Percentiles rank a stretch among this genome's conserved stretches.
phyloP scores from a whole-genome alignment of 345 rosid species.

The Moringa oleifera region DNA sequence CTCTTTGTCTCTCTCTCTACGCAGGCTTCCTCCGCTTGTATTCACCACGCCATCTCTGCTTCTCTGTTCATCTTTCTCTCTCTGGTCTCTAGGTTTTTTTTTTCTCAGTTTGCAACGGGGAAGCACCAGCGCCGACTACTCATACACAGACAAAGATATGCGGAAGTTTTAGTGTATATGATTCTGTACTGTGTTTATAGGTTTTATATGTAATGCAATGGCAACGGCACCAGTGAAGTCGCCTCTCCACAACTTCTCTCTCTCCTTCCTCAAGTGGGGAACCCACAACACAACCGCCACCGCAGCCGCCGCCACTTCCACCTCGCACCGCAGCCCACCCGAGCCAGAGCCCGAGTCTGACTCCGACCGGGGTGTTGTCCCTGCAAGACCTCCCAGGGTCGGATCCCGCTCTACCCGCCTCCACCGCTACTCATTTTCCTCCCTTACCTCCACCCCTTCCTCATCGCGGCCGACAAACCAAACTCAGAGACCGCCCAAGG shows the following conservation, averaged over 20 bases:
- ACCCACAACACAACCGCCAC: conserved; percentile 15
- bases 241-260: conserved; percentile 66
- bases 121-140: background rate
- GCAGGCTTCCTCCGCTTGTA: background rate
- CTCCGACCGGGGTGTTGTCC: conserved; percentile 21
- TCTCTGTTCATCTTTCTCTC: background rate
- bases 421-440: conserved; percentile 41
- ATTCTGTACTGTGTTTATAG: background rate
- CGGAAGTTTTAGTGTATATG: background rate
- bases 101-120: background rate
- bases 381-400: conserved; percentile 28
- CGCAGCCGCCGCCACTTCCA: background rate
- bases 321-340: conserved; percentile 12
- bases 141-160: background rate
- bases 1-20: background rate
- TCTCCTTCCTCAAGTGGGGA: conserved; percentile 56
- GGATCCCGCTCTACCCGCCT: conserved; percentile 66
- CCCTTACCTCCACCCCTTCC: conserved; percentile 32
- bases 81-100: conserved; percentile 4
- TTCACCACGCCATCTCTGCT: background rate
- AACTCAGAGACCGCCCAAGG: conserved; percentile 11
- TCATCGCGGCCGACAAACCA: conserved; percentile 20
- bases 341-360: conserved; percentile 30
- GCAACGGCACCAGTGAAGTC: conserved; percentile 60
- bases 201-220: conserved; percentile 22